Base-by-base conservation (phyloP, 208 protist species). In the Leishmania gerbilli region DNA sequence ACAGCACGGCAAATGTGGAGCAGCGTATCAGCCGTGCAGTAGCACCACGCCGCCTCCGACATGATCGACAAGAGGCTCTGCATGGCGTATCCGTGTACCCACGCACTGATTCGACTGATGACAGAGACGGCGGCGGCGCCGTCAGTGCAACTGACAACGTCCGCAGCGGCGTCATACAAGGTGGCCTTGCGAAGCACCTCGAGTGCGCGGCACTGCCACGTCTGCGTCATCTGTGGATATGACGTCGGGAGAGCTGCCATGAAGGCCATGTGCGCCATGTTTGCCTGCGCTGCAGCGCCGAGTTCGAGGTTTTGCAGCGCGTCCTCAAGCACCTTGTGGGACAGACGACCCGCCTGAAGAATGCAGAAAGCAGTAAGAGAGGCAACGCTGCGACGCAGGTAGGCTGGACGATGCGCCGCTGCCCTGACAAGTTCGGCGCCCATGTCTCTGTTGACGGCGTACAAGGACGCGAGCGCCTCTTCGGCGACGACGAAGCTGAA, bases 241-340 rank as follows among this genome's bases (percentile, higher is more conserved):
- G 58, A 31, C 3, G 64, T 77, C 1, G 82, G 68, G 3, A 86
- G 78, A 3, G 82, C 82, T 0, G 82, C 82, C 34, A 86, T 74
- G 37, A 86, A 82, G n/a, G 79, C 77, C 77, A 86, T 79, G 68
- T 86, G 82, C 9, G 82, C 82, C 64, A 82, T 69, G 65, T 86
- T 86, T 9, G 82, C 69, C 24, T 55, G 64, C 8, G 64, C 74
- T 0, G 60, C 56, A n/a, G 40, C 34, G 6, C 78, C 34, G 31
- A 60, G 9, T n/a, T 85, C 81, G 8, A 86, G 53, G 65, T 86
- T 69, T 7, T 27, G 55, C 77, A 86, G 56, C 13, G 82, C 77
- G 24, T 69, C 58, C 49, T 79, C 55, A 13, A 64, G 40, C 62
- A 51, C 74, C 11, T 49, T 71, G 8, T 47, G 9, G 2, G 82